Conservation (phyloP, 306 rosid species). For the Fagus crenata region DNA sequence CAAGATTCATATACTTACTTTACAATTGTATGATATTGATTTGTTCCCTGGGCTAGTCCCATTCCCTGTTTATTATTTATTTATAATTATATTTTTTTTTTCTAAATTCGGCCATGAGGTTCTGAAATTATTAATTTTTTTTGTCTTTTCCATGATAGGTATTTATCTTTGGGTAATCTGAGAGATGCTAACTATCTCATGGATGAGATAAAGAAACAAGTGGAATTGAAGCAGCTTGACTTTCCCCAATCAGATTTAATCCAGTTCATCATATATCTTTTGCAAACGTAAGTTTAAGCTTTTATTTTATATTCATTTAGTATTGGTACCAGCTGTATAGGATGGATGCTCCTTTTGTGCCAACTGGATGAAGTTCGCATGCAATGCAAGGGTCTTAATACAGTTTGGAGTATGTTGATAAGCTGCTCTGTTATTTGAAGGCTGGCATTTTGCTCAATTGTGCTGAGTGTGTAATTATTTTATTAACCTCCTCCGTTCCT, state of each 20-base stretch:
- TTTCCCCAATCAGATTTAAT: slow-evolving; percentile 70
- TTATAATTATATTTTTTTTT: neutral
- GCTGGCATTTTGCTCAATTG: neutral
- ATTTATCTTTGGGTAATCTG: slow-evolving; percentile 73
- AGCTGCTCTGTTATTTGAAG: neutral
- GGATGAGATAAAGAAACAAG: slow-evolving; percentile 77
- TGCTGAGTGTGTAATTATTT: neutral
- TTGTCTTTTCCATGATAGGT: slow-evolving; percentile 50
- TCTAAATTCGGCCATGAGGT: neutral
- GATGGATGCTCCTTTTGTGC: slow-evolving; percentile 12
- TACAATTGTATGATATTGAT: neutral
- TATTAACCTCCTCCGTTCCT: neutral
- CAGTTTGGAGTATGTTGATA: slow-evolving; percentile 4
- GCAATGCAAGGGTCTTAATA: slow-evolving; percentile 8
- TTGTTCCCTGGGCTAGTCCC: slow-evolving; percentile 18
- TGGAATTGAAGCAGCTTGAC: slow-evolving; percentile 43
- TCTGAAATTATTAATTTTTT: slow-evolving; percentile 14
- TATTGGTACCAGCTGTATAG: slow-evolving; percentile 9
- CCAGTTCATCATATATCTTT: slow-evolving; percentile 69
- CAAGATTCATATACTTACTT: neutral
- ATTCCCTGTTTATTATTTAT: slow-evolving; percentile 14
- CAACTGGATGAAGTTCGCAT: neutral
- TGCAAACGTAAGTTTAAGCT: slow-evolving; percentile 67
- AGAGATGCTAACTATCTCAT: slow-evolving; percentile 79
- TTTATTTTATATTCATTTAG: slow-evolving; percentile 16